A percentile compares a stretch with the other conserved stretches of the same genome.
Evolutionary conservation across 2,329 filamentous ascomycete species (phyloP).

Genomic region (Phaeosphaeriaceae sp.): DNA sequence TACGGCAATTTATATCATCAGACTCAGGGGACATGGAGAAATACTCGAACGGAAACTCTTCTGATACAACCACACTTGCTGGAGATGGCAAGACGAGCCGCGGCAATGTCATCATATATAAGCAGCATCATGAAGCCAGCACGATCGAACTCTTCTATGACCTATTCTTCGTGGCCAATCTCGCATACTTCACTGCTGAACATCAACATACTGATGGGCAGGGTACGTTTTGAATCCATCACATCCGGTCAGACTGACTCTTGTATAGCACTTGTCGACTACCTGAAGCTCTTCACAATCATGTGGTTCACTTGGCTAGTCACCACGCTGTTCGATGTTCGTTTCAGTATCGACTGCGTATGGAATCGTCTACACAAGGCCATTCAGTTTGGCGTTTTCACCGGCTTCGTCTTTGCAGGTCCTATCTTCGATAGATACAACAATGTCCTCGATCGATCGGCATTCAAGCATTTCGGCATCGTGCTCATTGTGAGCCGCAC

Average conservation of each 20-base stretch:
- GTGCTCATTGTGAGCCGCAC: constrained; percentile 25
- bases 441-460: constrained; percentile 12
- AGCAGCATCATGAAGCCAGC: constrained; percentile 54
- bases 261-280: constrained; percentile 43
- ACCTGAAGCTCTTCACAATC: constrained; percentile 64
- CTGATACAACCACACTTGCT: constrained; percentile 18
- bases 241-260: constrained; percentile 3
- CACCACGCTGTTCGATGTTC: constrained; percentile 69
- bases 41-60: constrained; percentile 9
- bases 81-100: constrained; percentile 25
- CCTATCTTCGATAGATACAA: constrained; percentile 42
- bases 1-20: constrained; percentile 17
- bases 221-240: no score
- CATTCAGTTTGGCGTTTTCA: constrained; percentile 69
- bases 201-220: constrained; percentile 63
- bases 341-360: constrained; percentile 70
- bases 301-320: constrained; percentile 74
- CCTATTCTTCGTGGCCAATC: constrained; percentile 69
- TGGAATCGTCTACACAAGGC: constrained; percentile 69
- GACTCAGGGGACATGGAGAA: constrained; percentile 23
- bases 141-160: constrained; percentile 67
- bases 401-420: constrained; percentile 70
- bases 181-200: constrained; percentile 67
- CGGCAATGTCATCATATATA: constrained; percentile 34
- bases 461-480: constrained; percentile 26